A percentile compares a stretch with the other conserved stretches of the same genome.
phyloP scores from a whole-genome alignment of 768 basidiomycete genomes.

The Sutorius australiensis region DNA sequence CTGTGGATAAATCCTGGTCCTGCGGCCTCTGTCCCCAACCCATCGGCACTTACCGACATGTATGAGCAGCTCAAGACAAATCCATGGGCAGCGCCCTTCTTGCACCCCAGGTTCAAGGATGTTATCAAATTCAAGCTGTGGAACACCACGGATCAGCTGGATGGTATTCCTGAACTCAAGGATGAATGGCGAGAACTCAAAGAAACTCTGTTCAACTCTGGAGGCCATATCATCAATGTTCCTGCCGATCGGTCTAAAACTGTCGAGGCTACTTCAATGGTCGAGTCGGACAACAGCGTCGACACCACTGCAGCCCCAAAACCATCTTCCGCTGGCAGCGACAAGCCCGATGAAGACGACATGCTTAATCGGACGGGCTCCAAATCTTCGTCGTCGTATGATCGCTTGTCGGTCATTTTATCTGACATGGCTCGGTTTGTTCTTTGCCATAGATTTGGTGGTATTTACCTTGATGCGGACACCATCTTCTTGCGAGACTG shows the following conservation, averaged over 20 bases:
- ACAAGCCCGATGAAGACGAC: conserved; percentile 43
- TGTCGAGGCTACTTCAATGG: conserved; percentile 17
- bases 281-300: conserved; percentile 24
- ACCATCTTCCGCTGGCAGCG: conserved; percentile 20
- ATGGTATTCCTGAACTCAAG: conserved; percentile 83
- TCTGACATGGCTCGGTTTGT: conserved; percentile 98
- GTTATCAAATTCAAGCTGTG: conserved; percentile 94
- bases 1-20: conserved; percentile 99
- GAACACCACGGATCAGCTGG: conserved; percentile 97
- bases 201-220: conserved; percentile 83
- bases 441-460: conserved; percentile 94
- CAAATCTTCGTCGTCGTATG: conserved; percentile 82
- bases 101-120: conserved; percentile 88
- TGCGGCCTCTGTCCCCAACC: conserved; percentile 84
- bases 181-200: conserved; percentile 81
- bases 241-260: conserved; percentile 41
- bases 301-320: conserved; percentile 14
- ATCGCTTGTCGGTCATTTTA: conserved; percentile 86
- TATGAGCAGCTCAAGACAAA: conserved; percentile 74
- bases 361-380: conserved; percentile 84
- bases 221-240: conserved; percentile 69
- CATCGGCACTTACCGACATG: conserved; percentile 78
- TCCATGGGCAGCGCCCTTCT: conserved; percentile 93
- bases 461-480: conserved; percentile 95
- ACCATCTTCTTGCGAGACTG: conserved; percentile 95